Conservation (phyloP, 148 eudicot species). For the Gaultheria prostrata region DNA sequence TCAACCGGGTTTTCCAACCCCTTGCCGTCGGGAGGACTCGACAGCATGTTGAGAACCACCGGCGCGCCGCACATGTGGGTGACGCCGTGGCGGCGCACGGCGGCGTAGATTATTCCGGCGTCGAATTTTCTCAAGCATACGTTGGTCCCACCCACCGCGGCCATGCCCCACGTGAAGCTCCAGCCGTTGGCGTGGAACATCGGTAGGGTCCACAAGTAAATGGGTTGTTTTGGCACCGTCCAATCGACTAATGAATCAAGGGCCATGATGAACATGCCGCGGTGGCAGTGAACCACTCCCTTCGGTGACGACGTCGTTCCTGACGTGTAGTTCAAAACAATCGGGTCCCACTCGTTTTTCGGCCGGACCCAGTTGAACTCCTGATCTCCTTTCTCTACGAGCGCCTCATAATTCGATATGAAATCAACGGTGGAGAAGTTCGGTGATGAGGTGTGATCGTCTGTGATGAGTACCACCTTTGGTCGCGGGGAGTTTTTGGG, state of each 20-base stretch:
- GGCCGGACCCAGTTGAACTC: constrained; percentile 38
- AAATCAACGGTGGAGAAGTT: background rate
- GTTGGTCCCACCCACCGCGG: constrained; percentile 56
- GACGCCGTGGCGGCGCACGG: constrained; percentile 36
- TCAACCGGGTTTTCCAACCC: constrained; percentile 22
- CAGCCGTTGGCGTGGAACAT: constrained; percentile 72
- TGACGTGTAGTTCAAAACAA: constrained; percentile 49
- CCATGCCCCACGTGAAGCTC: constrained; percentile 64
- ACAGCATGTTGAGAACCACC: constrained; percentile 59
- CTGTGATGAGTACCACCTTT: constrained; percentile 21
- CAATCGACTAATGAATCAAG: constrained; percentile 49
- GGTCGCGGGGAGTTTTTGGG: constrained; percentile 17
- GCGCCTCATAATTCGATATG: constrained; percentile 19
- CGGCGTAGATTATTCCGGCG: constrained; percentile 29
- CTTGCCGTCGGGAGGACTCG: constrained; percentile 19
- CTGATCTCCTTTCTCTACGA: constrained; percentile 31
- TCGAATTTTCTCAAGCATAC: constrained; percentile 49
- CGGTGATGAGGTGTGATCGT: constrained; percentile 1
- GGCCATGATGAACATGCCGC: constrained; percentile 34
- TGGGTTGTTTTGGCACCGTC: constrained; percentile 50
- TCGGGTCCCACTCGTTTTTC: constrained; percentile 38
- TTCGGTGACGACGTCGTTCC: constrained; percentile 67
- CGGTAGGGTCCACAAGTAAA: constrained; percentile 60
- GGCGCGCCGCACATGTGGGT: constrained; percentile 85
- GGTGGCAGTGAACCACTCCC: constrained; percentile 53